Conservation (phyloP, 1,284 basidiomycete species). For the Marasmius tenuissimus region DNA sequence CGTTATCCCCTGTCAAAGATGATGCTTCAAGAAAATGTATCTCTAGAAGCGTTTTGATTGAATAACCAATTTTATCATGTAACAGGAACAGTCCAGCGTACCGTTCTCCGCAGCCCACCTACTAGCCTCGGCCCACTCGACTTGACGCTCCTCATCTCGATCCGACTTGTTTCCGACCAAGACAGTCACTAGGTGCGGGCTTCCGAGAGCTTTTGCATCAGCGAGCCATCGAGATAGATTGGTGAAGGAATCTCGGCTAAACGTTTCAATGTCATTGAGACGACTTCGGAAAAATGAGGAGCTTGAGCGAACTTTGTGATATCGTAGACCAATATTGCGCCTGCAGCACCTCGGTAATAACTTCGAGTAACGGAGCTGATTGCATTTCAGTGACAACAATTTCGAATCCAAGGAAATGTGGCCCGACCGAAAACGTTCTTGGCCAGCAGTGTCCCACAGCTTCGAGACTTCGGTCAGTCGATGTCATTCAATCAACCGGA, state of each 20-base stretch:
- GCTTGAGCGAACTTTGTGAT: slow-evolving; percentile 78
- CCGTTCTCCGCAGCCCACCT: slow-evolving; percentile 95
- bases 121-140: slow-evolving; percentile 92
- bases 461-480: slow-evolving; percentile 31
- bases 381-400: neutral
- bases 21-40: slow-evolving; percentile 94
- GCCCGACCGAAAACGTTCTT: slow-evolving; percentile 85
- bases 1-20: slow-evolving; percentile 90
- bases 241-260: slow-evolving; percentile 77
- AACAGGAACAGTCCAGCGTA: slow-evolving; percentile 30
- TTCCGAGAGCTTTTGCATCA: slow-evolving; percentile 87
- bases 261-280: slow-evolving; percentile 18
- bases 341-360: slow-evolving; percentile 95
- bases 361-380: slow-evolving; percentile 91
- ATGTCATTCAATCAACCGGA: slow-evolving; percentile 11
- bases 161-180: slow-evolving; percentile 97
- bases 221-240: slow-evolving; percentile 87
- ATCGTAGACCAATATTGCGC: slow-evolving; percentile 94
- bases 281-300: slow-evolving; percentile 4
- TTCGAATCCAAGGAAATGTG: slow-evolving; percentile 7
- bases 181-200: slow-evolving; percentile 87
- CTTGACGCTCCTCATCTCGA: slow-evolving; percentile 90
- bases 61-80: slow-evolving; percentile 3
- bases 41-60: slow-evolving; percentile 45
- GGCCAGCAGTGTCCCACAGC: slow-evolving; percentile 98